phyloP scores from a whole-genome alignment of 768 basidiomycete species.

The Podaxis sp. region DNA sequence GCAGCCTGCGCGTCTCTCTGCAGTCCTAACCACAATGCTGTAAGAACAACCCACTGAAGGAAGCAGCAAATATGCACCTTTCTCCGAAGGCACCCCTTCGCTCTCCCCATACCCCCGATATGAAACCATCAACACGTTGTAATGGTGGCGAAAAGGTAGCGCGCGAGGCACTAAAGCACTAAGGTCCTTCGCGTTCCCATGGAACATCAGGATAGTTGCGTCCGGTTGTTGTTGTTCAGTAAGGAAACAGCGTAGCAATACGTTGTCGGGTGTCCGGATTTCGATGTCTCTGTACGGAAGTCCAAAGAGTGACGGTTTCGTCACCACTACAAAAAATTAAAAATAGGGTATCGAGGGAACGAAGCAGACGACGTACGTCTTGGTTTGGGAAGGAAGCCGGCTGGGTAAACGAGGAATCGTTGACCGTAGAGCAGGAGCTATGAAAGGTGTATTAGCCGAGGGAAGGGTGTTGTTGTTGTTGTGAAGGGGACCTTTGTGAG shows the following conservation, averaged over 20 bases:
- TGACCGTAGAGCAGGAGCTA: constrained; percentile 12
- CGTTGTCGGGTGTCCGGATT: constrained; percentile 10
- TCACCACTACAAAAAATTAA: not conserved
- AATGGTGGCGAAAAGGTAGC: constrained; percentile 44
- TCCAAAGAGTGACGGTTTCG: not conserved
- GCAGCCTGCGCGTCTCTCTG: constrained; percentile 76
- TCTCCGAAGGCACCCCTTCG: constrained; percentile 75
- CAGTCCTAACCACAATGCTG: constrained; percentile 41
- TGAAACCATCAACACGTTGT: constrained; percentile 81
- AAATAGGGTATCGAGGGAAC: not conserved
- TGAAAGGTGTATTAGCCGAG: not conserved
- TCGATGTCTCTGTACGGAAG: constrained; percentile 11
- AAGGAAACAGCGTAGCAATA: constrained; percentile 12
- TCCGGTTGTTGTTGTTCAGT: constrained; percentile 2
- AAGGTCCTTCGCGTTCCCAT: constrained; percentile 74
- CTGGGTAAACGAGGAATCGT: constrained; percentile 12
- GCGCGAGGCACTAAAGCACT: constrained; percentile 74
- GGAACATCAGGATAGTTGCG: constrained; percentile 84
- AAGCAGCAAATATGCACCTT: constrained; percentile 38
- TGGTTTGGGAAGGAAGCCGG: constrained; percentile 7
- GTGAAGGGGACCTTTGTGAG: not conserved
- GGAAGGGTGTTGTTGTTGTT: not conserved
- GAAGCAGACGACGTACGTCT: not conserved
- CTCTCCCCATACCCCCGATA: constrained; percentile 88
- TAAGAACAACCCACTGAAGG: not conserved